Conservation (phyloP, 768 basidiomycete species). For the Naematelia encephala region DNA sequence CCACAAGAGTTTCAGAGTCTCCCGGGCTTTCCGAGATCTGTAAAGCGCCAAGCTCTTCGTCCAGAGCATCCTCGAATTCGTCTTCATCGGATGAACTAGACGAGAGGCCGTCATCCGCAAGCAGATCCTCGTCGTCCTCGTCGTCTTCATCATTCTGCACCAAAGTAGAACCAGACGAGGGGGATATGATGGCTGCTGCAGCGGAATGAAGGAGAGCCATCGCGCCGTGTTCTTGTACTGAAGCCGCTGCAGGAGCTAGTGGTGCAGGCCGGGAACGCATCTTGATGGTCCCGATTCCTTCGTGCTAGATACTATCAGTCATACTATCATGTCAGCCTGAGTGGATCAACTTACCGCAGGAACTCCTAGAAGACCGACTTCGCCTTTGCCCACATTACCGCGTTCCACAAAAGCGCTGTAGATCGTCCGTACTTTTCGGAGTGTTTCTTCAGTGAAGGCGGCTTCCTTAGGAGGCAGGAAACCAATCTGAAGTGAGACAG, state of each 20-base stretch:
- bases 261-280: conserved; percentile 19
- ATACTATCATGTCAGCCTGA: not conserved
- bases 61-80: conserved; percentile 35
- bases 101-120: conserved; percentile 36
- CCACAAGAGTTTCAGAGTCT: conserved; percentile 9
- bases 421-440: conserved; percentile 55
- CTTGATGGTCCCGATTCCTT: conserved; percentile 51
- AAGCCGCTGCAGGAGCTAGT: not conserved
- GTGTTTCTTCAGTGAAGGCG: conserved; percentile 45
- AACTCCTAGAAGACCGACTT: conserved; percentile 40
- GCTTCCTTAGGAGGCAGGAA: conserved; percentile 52
- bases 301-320: conserved; percentile 31
- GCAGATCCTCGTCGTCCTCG: conserved; percentile 49
- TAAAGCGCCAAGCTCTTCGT: conserved; percentile 22
- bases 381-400: conserved; percentile 14
- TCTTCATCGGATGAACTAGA: conserved; percentile 33
- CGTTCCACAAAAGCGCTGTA: conserved; percentile 25
- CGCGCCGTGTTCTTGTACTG: conserved; percentile 5
- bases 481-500: conserved; percentile 63
- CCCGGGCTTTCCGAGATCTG: conserved; percentile 4
- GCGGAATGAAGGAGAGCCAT: conserved; percentile 16
- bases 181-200: conserved; percentile 13
- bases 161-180: conserved; percentile 2
- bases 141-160: conserved; percentile 52
- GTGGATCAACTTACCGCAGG: conserved; percentile 39